phyloP scores from a whole-genome alignment of 768 basidiomycete species.

The Gloeopeniophorella convolvens region DNA sequence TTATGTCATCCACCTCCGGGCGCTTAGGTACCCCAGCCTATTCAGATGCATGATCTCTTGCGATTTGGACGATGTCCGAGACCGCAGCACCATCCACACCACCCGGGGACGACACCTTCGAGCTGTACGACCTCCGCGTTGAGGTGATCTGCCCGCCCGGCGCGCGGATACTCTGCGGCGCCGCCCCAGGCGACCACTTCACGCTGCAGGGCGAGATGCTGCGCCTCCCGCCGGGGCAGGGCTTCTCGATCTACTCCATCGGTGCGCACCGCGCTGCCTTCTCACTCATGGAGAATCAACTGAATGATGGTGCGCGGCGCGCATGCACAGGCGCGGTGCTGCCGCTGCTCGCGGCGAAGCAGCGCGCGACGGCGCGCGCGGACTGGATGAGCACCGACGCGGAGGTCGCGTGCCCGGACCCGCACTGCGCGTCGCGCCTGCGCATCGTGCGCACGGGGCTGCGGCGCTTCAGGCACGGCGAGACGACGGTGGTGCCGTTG shows the following conservation, averaged over 20 bases:
- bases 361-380: conserved; percentile 44
- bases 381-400: conserved; percentile 69
- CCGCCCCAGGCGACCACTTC: conserved; percentile 58
- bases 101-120: conserved; percentile 47
- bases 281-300: neutral
- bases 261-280: conserved; percentile 29
- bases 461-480: conserved; percentile 48
- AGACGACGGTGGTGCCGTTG: conserved; percentile 45
- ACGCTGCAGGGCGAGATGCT: conserved; percentile 59
- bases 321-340: conserved; percentile 46
- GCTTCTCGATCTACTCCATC: conserved; percentile 63
- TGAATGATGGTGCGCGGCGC: neutral
- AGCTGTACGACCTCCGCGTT: conserved; percentile 58
- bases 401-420: conserved; percentile 62
- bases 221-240: conserved; percentile 52
- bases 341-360: conserved; percentile 63
- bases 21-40: too few species aligned
- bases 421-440: conserved; percentile 52
- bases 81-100: too few species aligned
- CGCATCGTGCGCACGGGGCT: conserved; percentile 44
- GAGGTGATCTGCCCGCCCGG: conserved; percentile 56
- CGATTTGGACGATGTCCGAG: too few species aligned
- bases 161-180: conserved; percentile 54
- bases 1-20: too few species aligned
- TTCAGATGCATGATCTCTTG: too few species aligned